These are phyloP conservation scores for Evernia prunastri DNA, from an alignment of 495 filamentous ascomycete species.

Conservation along the genomic window DNA sequence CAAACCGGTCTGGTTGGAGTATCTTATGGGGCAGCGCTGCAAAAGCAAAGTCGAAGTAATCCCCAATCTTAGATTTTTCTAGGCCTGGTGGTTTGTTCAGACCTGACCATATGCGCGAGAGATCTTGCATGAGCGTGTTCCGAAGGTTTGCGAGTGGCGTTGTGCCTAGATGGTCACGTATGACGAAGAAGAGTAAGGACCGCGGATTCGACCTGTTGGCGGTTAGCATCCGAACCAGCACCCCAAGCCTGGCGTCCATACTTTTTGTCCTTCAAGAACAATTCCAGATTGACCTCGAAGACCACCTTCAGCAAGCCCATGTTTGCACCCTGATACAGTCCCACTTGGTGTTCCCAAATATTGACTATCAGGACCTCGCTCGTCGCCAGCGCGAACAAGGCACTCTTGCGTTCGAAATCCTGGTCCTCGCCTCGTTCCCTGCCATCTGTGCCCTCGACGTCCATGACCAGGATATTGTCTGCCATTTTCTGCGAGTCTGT, in stretches of 20 bases:
- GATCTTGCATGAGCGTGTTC: slow-evolving; percentile 81
- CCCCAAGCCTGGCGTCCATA: slow-evolving; percentile 39
- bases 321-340: slow-evolving; percentile 95
- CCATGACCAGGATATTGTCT: slow-evolving; percentile 98
- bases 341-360: slow-evolving; percentile 98
- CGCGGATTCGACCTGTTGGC: slow-evolving; percentile 68
- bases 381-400: slow-evolving; percentile 91
- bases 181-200: slow-evolving; percentile 96
- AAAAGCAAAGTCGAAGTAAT: slow-evolving; percentile 98
- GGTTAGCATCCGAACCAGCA: slow-evolving; percentile 24
- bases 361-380: slow-evolving; percentile 98
- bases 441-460: slow-evolving; percentile 96
- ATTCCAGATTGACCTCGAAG: slow-evolving; percentile 94
- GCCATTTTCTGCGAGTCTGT: slow-evolving; percentile 59
- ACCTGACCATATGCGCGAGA: slow-evolving; percentile 83
- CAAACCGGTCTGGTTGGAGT: slow-evolving; percentile 88
- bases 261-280: slow-evolving; percentile 92
- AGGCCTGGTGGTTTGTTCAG: slow-evolving; percentile 85
- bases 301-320: slow-evolving; percentile 98
- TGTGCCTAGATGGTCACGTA: slow-evolving; percentile 87
- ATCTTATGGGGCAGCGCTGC: slow-evolving; percentile 94
- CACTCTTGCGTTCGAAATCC: slow-evolving; percentile 97
- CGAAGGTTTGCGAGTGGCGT: slow-evolving; percentile 85
- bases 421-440: slow-evolving; percentile 96
- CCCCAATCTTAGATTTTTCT: slow-evolving; percentile 81